These are phyloP conservation scores for Leccinum uliginosum DNA, from an alignment of 768 basidiomycete genomes.

Conservation along the genomic window DNA sequence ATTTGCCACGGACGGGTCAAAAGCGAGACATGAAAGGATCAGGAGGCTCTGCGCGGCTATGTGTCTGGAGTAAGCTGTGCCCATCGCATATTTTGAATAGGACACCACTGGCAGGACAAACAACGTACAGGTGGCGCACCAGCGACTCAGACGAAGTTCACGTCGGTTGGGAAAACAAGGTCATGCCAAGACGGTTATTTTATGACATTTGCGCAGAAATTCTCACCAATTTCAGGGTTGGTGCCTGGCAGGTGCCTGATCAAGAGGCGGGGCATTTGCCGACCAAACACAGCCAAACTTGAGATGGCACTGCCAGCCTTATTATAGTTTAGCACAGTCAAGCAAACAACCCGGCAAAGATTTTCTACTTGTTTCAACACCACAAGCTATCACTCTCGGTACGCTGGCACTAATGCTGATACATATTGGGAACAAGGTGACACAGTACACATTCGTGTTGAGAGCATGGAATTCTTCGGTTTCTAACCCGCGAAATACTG, in stretches of 20 bases:
- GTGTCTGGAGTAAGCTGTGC: not conserved
- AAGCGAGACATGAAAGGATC: not conserved
- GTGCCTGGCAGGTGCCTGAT: no score
- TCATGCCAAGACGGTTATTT: not conserved
- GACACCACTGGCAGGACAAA: not conserved
- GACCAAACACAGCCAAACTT: not conserved
- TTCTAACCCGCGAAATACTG: no score
- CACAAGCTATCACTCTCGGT: not conserved
- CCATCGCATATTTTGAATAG: not conserved
- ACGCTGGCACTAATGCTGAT: no score
- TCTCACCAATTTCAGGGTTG: no score
- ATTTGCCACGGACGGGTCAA: constrained; percentile 2
- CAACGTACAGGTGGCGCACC: not conserved
- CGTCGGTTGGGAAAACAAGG: not conserved
- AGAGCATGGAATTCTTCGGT: no score
- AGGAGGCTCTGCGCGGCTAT: not conserved
- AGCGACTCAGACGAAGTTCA: not conserved
- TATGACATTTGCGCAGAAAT: no score
- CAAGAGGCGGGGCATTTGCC: not conserved
- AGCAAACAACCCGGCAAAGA: no score
- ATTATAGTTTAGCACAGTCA: no score
- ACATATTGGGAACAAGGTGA: no score
- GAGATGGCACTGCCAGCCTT: no score
- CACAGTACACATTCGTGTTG: no score
- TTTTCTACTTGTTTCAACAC: not conserved